Conservation (phyloP, 2,329 filamentous ascomycete species). For the Cordyceps militaris region DNA sequence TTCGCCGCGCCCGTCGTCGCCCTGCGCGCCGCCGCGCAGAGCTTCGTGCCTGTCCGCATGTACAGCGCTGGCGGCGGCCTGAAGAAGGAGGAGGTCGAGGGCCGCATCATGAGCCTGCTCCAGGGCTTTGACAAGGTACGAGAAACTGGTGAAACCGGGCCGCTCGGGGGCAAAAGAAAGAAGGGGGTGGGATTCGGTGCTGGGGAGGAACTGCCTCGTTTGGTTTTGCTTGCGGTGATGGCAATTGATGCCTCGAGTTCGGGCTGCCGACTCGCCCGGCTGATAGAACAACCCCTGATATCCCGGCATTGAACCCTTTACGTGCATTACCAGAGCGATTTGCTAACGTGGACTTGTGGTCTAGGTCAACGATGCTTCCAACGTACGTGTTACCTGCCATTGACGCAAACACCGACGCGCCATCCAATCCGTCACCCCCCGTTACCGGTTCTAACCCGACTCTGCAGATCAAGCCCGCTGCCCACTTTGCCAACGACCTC, state of each 20-base stretch:
- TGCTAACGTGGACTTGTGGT: not conserved
- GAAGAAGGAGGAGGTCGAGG: slow-evolving; percentile 77
- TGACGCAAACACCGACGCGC: not conserved
- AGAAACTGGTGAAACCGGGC: not conserved
- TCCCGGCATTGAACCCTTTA: not conserved
- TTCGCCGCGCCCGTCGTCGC: slow-evolving; percentile 49
- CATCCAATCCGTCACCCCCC: too few relatives aligned
- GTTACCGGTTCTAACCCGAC: slow-evolving; percentile 14
- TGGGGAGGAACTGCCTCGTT: not conserved
- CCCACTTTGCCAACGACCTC: slow-evolving; percentile 96
- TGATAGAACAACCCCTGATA: not conserved
- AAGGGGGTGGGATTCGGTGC: too few relatives aligned
- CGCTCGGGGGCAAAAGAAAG: not conserved
- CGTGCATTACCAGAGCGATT: not conserved
- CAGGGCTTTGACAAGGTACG: slow-evolving; percentile 88
- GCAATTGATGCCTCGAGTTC: not conserved
- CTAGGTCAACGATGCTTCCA: slow-evolving; percentile 60
- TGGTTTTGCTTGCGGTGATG: not conserved
- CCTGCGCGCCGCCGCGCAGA: slow-evolving; percentile 53
- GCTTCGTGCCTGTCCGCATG: slow-evolving; percentile 65
- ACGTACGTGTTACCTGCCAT: slow-evolving; percentile 40
- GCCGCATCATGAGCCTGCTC: slow-evolving; percentile 84
- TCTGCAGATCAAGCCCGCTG: slow-evolving; percentile 65
- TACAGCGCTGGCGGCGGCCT: slow-evolving; percentile 81
- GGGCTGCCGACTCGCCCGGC: not conserved